Conservation (phyloP, 257 asterid species). For the Nicotiana obtusifolia region DNA sequence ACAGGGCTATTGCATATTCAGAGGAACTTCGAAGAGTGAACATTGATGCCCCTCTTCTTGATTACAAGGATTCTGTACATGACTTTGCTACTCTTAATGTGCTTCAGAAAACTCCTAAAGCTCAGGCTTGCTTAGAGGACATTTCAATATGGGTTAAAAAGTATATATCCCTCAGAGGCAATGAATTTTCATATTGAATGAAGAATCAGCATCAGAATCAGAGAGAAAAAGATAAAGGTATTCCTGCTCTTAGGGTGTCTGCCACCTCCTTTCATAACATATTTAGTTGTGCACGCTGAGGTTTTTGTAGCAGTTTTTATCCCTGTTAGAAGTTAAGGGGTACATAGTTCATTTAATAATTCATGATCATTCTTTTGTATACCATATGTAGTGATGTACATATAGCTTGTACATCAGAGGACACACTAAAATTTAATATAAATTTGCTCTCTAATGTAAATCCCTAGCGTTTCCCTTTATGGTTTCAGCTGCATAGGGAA, state of each 20-base stretch:
- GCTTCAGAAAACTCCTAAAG: slow-evolving; percentile 61
- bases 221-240: background rate
- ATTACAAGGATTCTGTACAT: slow-evolving; percentile 71
- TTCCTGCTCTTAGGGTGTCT: background rate
- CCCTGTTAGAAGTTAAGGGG: background rate
- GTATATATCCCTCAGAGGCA: slow-evolving; percentile 71
- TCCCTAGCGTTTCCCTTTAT: background rate
- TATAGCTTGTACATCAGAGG: background rate
- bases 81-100: slow-evolving; percentile 75
- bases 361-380: background rate
- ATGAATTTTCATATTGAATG: slow-evolving; percentile 67
- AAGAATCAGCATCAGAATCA: background rate
- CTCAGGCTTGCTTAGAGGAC: slow-evolving; percentile 77
- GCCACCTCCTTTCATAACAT: background rate
- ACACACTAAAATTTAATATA: background rate
- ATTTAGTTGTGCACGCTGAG: background rate
- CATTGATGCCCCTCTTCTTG: slow-evolving; percentile 73
- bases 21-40: slow-evolving; percentile 79
- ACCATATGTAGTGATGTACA: background rate
- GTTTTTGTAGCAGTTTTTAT: background rate
- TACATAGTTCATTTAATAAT: background rate
- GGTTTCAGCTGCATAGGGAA: background rate
- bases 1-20: slow-evolving; percentile 72
- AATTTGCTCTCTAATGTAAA: background rate
- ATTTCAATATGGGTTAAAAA: slow-evolving; percentile 81